Evolutionary conservation across 2,329 filamentous ascomycete species (phyloP), one percentile per base, ranked within the genome.

Genomic region (Pseudogymnoascus sp.): DNA sequence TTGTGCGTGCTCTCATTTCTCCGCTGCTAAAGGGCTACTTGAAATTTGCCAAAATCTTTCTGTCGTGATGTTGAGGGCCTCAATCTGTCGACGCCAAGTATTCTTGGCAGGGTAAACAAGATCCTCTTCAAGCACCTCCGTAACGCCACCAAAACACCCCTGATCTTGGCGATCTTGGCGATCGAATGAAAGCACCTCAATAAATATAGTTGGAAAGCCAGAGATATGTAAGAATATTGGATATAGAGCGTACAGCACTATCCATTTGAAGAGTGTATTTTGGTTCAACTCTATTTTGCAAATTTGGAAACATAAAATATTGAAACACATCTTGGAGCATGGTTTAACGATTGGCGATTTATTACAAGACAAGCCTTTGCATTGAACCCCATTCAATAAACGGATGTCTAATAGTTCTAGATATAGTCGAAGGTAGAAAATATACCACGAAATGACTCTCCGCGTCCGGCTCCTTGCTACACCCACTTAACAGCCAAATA

Each of bases 81-180:
- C 50, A 34, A 34, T 18, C 28, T 10, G 18, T 18, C 4, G 1
- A 11, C 8, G 28, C 28, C 50, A 56, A 56, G 50, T 4, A 12
- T 34, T 21, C 28, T 36, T 56, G 50, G 28, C 50, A 34, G 50
- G 28, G 50, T 56, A 56, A 34, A 56, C 11, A 14, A 56, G 50
- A 34, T n/a, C n/a, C 25, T 4, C 14, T n/a, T 53, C 50, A 56
- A n/a, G 50, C 50, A 34, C 50, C 5, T 18, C 10, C 50, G 28
- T 34, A 56, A 56, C 50, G 16, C 28, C 50, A 18, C 50, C 50
- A 56, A 56, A 56, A 56, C 50, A 21, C 50, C 25, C 50, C 50
- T 56, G n/a, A 5, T 7, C 28, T 56, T 56, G 25, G 46, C 25
- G 11, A n/a, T 34, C 46, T 56, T 56, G 25, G 50, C 28, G 10